A percentile compares a stretch with the other conserved stretches of the same genome.
Conservation (phyloP, 306 rosid species). For the Cajanus cajan region DNA sequence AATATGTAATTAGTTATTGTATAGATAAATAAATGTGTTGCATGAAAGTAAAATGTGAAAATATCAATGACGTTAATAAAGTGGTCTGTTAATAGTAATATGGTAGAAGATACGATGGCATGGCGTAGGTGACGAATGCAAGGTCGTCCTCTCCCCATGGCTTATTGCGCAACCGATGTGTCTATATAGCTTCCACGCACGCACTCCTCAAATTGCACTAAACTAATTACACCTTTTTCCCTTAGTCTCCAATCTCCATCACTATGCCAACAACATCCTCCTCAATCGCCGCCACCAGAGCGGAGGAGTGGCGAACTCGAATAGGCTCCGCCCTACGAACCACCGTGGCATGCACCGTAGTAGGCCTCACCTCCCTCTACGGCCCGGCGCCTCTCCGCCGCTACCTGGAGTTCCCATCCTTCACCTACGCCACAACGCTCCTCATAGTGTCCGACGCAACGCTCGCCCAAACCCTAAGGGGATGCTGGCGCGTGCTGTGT, state of each 20-base stretch:
- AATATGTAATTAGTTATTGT: no score
- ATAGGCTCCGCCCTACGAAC: slow-evolving; percentile 58
- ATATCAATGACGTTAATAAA: no score
- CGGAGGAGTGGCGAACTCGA: slow-evolving; percentile 41
- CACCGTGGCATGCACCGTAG: slow-evolving; percentile 66
- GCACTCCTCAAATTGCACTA: not conserved
- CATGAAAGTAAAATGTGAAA: no score
- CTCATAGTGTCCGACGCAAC: slow-evolving; percentile 60
- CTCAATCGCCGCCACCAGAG: slow-evolving; percentile 19
- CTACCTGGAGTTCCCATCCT: slow-evolving; percentile 55
- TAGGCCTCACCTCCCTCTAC: slow-evolving; percentile 49
- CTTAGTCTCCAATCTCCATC: not conserved
- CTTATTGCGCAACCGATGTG: no score
- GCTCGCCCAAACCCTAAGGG: slow-evolving; percentile 64
- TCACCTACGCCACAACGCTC: slow-evolving; percentile 60
- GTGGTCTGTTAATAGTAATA: no score
- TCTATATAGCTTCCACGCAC: no score
- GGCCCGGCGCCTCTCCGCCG: slow-evolving; percentile 43
- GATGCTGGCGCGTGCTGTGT: slow-evolving; percentile 52
- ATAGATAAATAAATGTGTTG: no score
- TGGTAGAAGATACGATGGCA: no score
- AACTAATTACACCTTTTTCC: not conserved
- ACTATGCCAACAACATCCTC: slow-evolving; percentile 30
- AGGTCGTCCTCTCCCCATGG: no score
- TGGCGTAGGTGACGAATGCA: no score